Conservation (phyloP, 257 asterid species). For the Ballota nigra region DNA sequence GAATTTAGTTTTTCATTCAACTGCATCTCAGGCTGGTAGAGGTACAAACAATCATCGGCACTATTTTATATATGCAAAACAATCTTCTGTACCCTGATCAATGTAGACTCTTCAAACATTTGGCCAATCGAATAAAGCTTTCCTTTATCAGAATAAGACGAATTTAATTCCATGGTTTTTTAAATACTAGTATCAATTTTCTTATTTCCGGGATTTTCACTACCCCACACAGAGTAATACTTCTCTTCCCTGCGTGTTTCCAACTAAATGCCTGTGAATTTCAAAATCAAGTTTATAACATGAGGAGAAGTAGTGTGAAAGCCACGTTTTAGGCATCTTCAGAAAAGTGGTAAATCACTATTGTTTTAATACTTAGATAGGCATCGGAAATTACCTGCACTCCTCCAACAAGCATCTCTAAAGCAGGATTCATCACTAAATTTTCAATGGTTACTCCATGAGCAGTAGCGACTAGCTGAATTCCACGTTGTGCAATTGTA, state of each 20-base stretch:
- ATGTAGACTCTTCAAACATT: background rate
- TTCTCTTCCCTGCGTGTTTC: background rate
- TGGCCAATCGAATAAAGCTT: background rate
- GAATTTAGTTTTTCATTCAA: constrained; percentile 4
- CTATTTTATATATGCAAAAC: background rate
- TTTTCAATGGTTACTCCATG: constrained; percentile 94
- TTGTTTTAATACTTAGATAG: background rate
- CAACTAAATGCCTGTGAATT: background rate
- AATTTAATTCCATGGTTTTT: background rate
- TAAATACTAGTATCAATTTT: background rate
- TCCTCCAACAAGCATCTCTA: constrained; percentile 98
- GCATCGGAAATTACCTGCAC: constrained; percentile 64
- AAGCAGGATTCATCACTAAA: constrained; percentile 89
- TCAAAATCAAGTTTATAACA: background rate
- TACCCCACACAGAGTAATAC: background rate
- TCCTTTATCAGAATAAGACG: background rate
- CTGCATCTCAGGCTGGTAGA: constrained; percentile 5
- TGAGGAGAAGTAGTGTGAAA: background rate
- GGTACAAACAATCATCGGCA: background rate
- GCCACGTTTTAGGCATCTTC: constrained; percentile 6
- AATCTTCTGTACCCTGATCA: background rate
- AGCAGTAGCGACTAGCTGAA: constrained; percentile 98
- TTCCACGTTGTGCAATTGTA: constrained; percentile 98
- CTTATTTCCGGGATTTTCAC: background rate
- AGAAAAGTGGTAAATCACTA: background rate